Base-by-base conservation (phyloP, 768 basidiomycete genomes). In the Hericium rajendrae region DNA sequence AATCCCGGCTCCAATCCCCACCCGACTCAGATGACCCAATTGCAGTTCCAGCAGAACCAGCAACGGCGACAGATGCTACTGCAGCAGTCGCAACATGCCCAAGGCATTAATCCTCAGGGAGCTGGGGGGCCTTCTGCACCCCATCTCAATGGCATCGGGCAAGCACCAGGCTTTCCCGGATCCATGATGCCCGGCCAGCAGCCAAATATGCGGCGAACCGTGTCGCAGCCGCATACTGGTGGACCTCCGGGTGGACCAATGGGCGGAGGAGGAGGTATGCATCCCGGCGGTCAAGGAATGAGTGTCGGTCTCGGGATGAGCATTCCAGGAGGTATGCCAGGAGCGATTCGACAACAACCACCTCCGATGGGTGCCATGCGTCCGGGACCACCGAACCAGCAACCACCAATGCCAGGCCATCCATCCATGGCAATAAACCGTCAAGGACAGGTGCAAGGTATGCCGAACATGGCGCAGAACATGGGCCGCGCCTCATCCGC, bases 201-300 rank as follows among this genome's bases (percentile, higher is more conserved):
- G 24, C 22, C 28, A 16, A 24, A 51, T 18, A 67, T 78, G 49
- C 79, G 85, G 57, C 79, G 85, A 65, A 77, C 76, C n/a, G 70
- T 74, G 58, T 81, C 84, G 20, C 84, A 86, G 69, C 77, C 82
- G 4, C 46, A 78, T 60, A 68, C 63, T 48, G 58, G 55, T 57
- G 76, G 72, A 62, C 72, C 75, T 41, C 60, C 68, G 13, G 70
- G 67, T 51, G 69, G 60, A 28, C 75, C 74, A 64, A 64, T 64
- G 53, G 60, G 67, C 15, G 68, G 32, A 32, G 32, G 32, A 32
- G 32, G 32, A 2, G 32, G 68, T 41, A 71, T 75, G 57, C 74
- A 73, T 61, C 64, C 71, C 28, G 64, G 65, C 38, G 71, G 69
- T 38, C 72, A 74, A 38, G 67, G 65, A 22, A 65, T 70, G 55